These are phyloP conservation scores for Suillus paluster DNA, from an alignment of 768 basidiomycete genomes.

Conservation along the genomic window DNA sequence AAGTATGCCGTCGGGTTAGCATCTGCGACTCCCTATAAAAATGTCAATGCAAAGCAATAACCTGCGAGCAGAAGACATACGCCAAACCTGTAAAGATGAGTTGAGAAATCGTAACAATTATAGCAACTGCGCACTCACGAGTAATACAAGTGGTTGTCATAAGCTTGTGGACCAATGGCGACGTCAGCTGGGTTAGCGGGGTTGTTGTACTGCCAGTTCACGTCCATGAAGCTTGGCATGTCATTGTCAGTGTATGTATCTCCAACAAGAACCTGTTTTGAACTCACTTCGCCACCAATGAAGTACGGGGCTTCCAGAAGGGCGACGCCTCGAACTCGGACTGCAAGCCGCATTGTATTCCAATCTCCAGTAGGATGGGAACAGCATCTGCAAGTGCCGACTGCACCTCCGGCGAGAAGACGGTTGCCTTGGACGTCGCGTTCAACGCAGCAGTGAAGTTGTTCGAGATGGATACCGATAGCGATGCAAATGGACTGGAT, in stretches of 20 bases:
- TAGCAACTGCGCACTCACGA: slow-evolving; percentile 44
- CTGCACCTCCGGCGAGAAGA: slow-evolving; percentile 35
- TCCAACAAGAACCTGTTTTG: neutral
- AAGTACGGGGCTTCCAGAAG: slow-evolving; percentile 21
- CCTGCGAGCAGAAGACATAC: slow-evolving; percentile 37
- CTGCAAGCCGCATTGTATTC: slow-evolving; percentile 21
- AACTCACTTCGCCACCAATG: slow-evolving; percentile 45
- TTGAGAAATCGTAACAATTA: slow-evolving; percentile 2
- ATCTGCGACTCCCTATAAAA: slow-evolving; percentile 67
- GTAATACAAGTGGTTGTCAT: slow-evolving; percentile 84
- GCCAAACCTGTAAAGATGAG: slow-evolving; percentile 50
- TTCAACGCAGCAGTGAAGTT: slow-evolving; percentile 43
- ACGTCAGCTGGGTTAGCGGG: slow-evolving; percentile 75
- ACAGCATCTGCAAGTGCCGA: slow-evolving; percentile 40
- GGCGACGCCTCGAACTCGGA: slow-evolving; percentile 26
- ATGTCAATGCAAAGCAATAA: neutral
- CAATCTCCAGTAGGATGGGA: slow-evolving; percentile 41
- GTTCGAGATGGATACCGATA: slow-evolving; percentile 23
- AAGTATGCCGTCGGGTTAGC: slow-evolving; percentile 68
- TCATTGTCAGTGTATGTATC: neutral
- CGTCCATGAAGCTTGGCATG: slow-evolving; percentile 73
- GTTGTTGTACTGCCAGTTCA: slow-evolving; percentile 75
- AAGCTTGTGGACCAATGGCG: slow-evolving; percentile 68
- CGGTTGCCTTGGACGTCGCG: slow-evolving; percentile 16
- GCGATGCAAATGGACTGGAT: slow-evolving; percentile 9